A percentile compares a stretch with the other conserved stretches of the same genome.
These are phyloP conservation scores for Trichosporon sp. DNA, from an alignment of 1,284 basidiomycete species.

Conservation along the genomic window DNA sequence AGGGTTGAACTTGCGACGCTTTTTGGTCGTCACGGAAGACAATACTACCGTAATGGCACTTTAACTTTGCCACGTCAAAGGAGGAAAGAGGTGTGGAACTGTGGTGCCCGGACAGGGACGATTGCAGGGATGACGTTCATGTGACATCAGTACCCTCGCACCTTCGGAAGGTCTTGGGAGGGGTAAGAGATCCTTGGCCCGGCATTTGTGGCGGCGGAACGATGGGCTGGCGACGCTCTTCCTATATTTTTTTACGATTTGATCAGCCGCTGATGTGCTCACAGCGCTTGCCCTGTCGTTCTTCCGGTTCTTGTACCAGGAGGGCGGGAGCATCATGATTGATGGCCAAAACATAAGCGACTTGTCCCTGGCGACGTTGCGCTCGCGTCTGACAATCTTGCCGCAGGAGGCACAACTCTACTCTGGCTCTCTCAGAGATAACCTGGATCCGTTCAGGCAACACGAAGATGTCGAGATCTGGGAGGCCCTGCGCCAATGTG, in stretches of 20 bases:
- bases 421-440: constrained; percentile 50
- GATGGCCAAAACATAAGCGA: constrained; percentile 53
- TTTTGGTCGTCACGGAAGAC: not conserved
- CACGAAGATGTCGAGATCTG: constrained; percentile 54
- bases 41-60: not conserved
- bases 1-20: constrained; percentile 2
- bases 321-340: constrained; percentile 48
- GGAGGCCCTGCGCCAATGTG: constrained; percentile 54
- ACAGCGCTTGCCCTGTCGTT: constrained; percentile 50
- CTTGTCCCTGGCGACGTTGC: constrained; percentile 51
- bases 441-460: constrained; percentile 53
- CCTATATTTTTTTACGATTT: not conserved
- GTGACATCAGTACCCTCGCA: not conserved
- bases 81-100: not conserved
- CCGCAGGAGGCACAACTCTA: constrained; percentile 54
- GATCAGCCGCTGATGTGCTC: constrained; percentile 12
- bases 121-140: not conserved
- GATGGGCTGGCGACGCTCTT: constrained; percentile 1
- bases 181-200: not conserved
- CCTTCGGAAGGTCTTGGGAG: not conserved
- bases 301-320: constrained; percentile 53
- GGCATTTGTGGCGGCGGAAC: not conserved
- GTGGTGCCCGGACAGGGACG: not conserved
- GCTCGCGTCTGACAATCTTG: constrained; percentile 54
- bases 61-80: not conserved